phyloP scores from a whole-genome alignment of 441 rosid genomes.

The Rhodomyrtus psidioides region DNA sequence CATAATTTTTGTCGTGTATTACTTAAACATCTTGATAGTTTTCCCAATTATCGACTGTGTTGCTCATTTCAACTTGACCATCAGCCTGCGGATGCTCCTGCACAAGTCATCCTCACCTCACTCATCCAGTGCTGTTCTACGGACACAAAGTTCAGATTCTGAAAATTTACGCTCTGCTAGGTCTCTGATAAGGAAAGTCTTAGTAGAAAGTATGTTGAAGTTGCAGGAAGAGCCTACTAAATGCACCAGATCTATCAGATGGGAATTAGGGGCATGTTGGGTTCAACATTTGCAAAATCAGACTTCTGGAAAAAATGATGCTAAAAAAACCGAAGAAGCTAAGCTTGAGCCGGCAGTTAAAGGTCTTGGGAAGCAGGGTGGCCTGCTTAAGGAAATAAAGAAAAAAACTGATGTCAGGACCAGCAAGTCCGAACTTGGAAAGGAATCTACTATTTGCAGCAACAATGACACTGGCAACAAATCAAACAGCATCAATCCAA shows the following conservation, averaged over 20 bases:
- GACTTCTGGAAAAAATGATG: slow-evolving; percentile 67
- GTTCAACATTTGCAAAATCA: slow-evolving; percentile 77
- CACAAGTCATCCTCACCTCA: slow-evolving; percentile 60
- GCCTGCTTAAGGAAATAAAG: slow-evolving; percentile 68
- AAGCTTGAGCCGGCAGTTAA: slow-evolving; percentile 60
- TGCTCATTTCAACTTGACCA: slow-evolving; percentile 3
- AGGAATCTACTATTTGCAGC: slow-evolving; percentile 25
- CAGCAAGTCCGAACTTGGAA: slow-evolving; percentile 41
- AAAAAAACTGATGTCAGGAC: slow-evolving; percentile 49
- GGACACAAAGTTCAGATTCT: slow-evolving; percentile 49
- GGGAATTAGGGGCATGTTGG: slow-evolving; percentile 89
- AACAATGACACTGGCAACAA: slow-evolving; percentile 41
- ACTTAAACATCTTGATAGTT: neutral
- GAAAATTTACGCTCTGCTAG: slow-evolving; percentile 39
- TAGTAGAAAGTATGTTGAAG: slow-evolving; percentile 57
- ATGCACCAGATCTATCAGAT: slow-evolving; percentile 45
- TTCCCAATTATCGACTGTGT: slow-evolving; percentile 7
- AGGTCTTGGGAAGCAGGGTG: slow-evolving; percentile 88
- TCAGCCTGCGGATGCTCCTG: slow-evolving; percentile 71
- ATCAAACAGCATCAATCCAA: slow-evolving; percentile 31
- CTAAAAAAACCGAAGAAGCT: slow-evolving; percentile 63
- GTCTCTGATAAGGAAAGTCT: slow-evolving; percentile 46
- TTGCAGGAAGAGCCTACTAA: slow-evolving; percentile 48
- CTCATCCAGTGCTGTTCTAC: slow-evolving; percentile 35
- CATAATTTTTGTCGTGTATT: neutral